Evolutionary conservation across 192 early-diverging fungal species (phyloP).

Genomic region (Borealophlyctis nickersoniae): DNA sequence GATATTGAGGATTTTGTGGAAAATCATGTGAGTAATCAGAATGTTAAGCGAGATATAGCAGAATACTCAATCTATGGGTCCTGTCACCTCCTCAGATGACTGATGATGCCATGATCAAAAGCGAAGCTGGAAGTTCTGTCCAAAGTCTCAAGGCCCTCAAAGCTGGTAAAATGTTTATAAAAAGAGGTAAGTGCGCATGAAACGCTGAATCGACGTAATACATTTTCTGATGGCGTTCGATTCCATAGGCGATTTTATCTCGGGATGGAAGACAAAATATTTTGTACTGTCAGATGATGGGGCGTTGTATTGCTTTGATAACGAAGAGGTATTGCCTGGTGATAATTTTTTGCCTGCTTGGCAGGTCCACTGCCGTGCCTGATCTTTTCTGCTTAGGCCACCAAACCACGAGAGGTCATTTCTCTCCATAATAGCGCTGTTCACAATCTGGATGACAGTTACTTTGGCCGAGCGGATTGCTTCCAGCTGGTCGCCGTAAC

Average conservation of each 20-base stretch:
- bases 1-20: slow-evolving; percentile 35
- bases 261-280: slow-evolving; percentile 37
- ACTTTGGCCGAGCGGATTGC: slow-evolving; percentile 36
- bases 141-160: slow-evolving; percentile 18
- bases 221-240: no score
- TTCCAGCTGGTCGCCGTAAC: slow-evolving; percentile 33
- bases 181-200: no score
- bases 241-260: slow-evolving; percentile 37
- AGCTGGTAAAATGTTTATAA: slow-evolving; percentile 35
- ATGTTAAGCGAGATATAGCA: neutral
- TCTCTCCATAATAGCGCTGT: slow-evolving; percentile 27
- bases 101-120: slow-evolving; percentile 21
- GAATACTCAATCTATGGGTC: slow-evolving; percentile 6
- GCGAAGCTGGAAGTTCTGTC: slow-evolving; percentile 15
- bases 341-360: no score
- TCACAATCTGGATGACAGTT: slow-evolving; percentile 37
- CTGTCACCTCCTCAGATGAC: slow-evolving; percentile 13
- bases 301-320: slow-evolving; percentile 38
- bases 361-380: slow-evolving; percentile 20
- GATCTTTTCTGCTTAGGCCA: neutral
- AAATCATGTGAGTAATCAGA: slow-evolving; percentile 13
- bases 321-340: no score
- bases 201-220: no score
- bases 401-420: slow-evolving; percentile 33
- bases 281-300: slow-evolving; percentile 32